These are phyloP conservation scores for Plasmodium knowlesi DNA, from an alignment of 169 alveolate species.

Conservation along the genomic window DNA sequence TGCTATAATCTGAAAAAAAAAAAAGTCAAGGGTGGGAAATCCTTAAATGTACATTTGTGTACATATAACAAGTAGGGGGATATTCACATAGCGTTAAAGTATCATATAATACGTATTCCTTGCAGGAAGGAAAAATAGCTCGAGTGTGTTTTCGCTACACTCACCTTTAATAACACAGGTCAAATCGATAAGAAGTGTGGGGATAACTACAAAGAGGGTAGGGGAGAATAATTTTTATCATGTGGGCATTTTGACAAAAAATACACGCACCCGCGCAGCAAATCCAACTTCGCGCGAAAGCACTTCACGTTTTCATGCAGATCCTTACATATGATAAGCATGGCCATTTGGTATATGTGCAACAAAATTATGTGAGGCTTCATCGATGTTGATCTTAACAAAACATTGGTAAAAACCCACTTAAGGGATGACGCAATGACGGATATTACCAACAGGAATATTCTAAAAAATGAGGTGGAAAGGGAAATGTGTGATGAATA, in stretches of 20 bases:
- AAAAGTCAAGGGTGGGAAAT: neutral
- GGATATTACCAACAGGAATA: conserved; percentile 24
- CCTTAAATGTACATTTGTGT: neutral
- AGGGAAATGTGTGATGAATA: neutral
- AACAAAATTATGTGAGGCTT: conserved; percentile 30
- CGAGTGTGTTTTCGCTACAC: neutral
- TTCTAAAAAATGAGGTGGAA: neutral
- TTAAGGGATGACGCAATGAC: conserved; percentile 42
- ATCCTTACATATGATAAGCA: conserved; percentile 44
- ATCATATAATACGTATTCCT: neutral
- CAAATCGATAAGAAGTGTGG: conserved; percentile 30
- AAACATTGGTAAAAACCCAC: conserved; percentile 49
- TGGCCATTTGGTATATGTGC: conserved; percentile 51
- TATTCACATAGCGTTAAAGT: neutral
- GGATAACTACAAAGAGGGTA: conserved; percentile 22
- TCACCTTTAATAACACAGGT: conserved; percentile 38
- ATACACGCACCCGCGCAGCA: neutral
- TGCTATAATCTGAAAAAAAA: conserved; percentile 42
- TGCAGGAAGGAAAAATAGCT: neutral
- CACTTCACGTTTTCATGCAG: neutral
- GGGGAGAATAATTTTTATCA: neutral
- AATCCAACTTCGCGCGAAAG: neutral
- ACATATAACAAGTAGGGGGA: neutral
- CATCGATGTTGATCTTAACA: conserved; percentile 43
- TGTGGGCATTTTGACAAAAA: neutral